Evolutionary conservation across 257 asterid genomes (phyloP).

Genomic region (Nicotiana knightiana): DNA sequence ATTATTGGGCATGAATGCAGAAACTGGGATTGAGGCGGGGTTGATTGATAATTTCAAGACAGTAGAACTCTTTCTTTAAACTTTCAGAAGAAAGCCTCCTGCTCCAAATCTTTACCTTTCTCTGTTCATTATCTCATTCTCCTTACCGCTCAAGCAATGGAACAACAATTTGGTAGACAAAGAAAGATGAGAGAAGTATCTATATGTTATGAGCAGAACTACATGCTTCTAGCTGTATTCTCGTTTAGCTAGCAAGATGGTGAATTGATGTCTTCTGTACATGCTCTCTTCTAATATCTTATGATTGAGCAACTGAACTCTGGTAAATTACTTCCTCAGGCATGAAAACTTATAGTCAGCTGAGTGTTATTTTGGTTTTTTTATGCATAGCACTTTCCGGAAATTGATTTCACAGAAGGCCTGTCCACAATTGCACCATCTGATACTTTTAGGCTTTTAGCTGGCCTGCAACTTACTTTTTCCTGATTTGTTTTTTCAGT

Average conservation of each 20-base stretch:
- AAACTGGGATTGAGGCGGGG: background rate
- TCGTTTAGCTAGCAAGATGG: background rate
- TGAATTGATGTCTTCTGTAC: background rate
- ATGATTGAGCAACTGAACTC: background rate
- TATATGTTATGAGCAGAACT: background rate
- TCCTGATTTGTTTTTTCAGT: conserved; percentile 35
- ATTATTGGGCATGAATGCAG: background rate
- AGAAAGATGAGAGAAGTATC: background rate
- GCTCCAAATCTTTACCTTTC: background rate
- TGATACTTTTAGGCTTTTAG: background rate
- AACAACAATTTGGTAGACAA: background rate
- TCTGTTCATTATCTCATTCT: background rate
- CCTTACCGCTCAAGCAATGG: background rate
- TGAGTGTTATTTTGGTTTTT: background rate
- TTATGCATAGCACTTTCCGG: background rate
- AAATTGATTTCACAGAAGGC: background rate
- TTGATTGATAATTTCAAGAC: background rate
- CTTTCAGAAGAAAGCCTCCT: background rate
- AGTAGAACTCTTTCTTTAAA: background rate
- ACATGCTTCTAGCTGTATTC: background rate
- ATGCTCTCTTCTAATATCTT: background rate
- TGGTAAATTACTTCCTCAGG: background rate
- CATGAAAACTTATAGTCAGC: background rate
- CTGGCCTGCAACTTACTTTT: background rate
- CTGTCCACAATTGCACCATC: background rate